phyloP scores from a whole-genome alignment of 495 filamentous ascomycete genomes.

The Clavariopsis aquatica region DNA sequence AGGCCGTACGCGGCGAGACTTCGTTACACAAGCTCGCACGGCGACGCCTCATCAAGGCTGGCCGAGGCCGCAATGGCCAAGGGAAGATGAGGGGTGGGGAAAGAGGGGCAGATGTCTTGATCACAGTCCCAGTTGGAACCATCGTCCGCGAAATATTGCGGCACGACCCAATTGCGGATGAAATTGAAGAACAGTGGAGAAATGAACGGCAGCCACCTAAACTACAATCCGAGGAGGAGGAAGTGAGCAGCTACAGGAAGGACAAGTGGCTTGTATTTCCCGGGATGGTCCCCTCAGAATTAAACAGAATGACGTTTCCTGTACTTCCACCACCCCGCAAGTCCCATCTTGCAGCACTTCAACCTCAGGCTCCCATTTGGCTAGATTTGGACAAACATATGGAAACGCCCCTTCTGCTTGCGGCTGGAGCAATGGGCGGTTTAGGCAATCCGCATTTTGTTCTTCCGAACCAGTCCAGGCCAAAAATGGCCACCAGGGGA shows the following conservation, averaged over 20 bases:
- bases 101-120: conserved; percentile 80
- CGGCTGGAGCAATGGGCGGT: conserved; percentile 83
- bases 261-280: conserved; percentile 84
- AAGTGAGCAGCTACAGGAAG: conserved; percentile 40
- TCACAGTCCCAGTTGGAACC: conserved; percentile 90
- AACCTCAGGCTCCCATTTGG: conserved; percentile 69
- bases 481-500: conserved; percentile 85
- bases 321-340: conserved; percentile 56
- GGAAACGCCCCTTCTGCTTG: conserved; percentile 81
- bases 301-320: conserved; percentile 62
- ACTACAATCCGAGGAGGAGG: conserved; percentile 22
- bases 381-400: conserved; percentile 83
- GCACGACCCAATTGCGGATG: conserved; percentile 73
- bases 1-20: conserved; percentile 85
- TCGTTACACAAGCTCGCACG: conserved; percentile 90
- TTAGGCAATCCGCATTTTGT: conserved; percentile 92
- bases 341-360: conserved; percentile 59
- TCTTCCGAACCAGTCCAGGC: conserved; percentile 64
- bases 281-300: conserved; percentile 63
- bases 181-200: conserved; percentile 45
- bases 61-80: conserved; percentile 78
- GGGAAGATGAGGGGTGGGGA: conserved; percentile 78
- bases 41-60: conserved; percentile 72
- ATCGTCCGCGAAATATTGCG: conserved; percentile 80
- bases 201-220: conserved; percentile 33